A percentile compares a stretch with the other conserved stretches of the same genome.
phyloP scores from a whole-genome alignment of 2,329 filamentous ascomycete genomes.

The Aaosphaeria pasadenensis region DNA sequence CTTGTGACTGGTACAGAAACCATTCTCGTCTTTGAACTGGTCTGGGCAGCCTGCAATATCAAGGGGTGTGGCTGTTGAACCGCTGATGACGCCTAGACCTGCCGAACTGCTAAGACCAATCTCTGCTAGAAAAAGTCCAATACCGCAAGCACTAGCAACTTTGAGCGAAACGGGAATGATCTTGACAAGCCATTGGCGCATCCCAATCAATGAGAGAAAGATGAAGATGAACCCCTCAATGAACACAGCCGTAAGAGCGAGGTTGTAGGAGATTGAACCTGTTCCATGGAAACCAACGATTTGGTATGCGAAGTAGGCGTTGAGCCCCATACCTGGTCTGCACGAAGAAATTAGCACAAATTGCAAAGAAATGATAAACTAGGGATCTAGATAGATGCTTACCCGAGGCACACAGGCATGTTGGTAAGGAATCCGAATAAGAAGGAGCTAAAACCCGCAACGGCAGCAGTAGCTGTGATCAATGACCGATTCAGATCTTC shows the following conservation, averaged over 20 bases:
- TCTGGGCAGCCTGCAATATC: conserved; percentile 72
- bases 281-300: conserved; percentile 75
- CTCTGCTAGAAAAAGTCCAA: conserved; percentile 75
- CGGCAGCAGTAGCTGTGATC: conserved; percentile 80
- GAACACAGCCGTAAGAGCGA: conserved; percentile 83
- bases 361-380: conserved; percentile 1
- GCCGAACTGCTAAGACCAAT: conserved; percentile 75
- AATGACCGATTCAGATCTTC: conserved; percentile 67
- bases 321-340: conserved; percentile 53
- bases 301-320: conserved; percentile 83
- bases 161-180: conserved; percentile 81
- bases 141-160: conserved; percentile 79
- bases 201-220: conserved; percentile 70
- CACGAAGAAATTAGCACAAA: conserved; percentile 2
- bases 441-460: conserved; percentile 73
- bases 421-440: conserved; percentile 81
- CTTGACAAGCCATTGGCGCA: conserved; percentile 85
- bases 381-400: conserved; percentile 3
- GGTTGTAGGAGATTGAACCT: conserved; percentile 68
- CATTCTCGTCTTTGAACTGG: conserved; percentile 47
- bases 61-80: conserved; percentile 61
- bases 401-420: conserved; percentile 48
- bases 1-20: conserved; percentile 65
- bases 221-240: conserved; percentile 86
- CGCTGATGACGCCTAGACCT: conserved; percentile 76